Conservation (phyloP, 495 filamentous ascomycete genomes). For the Penicillium cataractarum region DNA sequence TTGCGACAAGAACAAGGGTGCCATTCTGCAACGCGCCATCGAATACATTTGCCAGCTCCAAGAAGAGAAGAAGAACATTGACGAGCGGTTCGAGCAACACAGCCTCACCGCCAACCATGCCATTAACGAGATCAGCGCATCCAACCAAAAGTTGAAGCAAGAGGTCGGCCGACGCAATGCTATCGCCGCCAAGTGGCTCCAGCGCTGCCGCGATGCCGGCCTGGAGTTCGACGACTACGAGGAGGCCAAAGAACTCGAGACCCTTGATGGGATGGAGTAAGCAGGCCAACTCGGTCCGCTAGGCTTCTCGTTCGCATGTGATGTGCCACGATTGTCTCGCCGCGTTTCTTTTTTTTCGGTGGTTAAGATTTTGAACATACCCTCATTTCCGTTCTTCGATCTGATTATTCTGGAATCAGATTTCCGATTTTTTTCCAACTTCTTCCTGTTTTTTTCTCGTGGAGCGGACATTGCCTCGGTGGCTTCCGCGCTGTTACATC, state of each 20-base stretch:
- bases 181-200: conserved; percentile 73
- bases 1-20: conserved; percentile 99
- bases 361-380: conserved; percentile 35
- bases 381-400: conserved; percentile 25
- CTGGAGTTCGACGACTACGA: conserved; percentile 59
- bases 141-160: conserved; percentile 86
- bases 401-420: conserved; percentile 8
- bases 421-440: conserved; percentile 2
- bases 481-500: not conserved
- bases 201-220: conserved; percentile 75
- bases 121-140: conserved; percentile 83
- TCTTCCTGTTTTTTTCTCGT: conserved; percentile 5
- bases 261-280: conserved; percentile 42
- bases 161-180: conserved; percentile 64
- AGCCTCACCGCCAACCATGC: conserved; percentile 95
- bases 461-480: not conserved
- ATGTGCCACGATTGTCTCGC: conserved; percentile 39
- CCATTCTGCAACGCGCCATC: conserved; percentile 91
- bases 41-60: conserved; percentile 92
- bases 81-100: conserved; percentile 96
- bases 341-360: conserved; percentile 17
- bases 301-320: conserved; percentile 12
- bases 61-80: conserved; percentile 89
- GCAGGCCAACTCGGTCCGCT: conserved; percentile 8
- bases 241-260: conserved; percentile 46